Base-by-base conservation (phyloP, 2,329 filamentous ascomycete species). In the Mollisiaceae sp. region DNA sequence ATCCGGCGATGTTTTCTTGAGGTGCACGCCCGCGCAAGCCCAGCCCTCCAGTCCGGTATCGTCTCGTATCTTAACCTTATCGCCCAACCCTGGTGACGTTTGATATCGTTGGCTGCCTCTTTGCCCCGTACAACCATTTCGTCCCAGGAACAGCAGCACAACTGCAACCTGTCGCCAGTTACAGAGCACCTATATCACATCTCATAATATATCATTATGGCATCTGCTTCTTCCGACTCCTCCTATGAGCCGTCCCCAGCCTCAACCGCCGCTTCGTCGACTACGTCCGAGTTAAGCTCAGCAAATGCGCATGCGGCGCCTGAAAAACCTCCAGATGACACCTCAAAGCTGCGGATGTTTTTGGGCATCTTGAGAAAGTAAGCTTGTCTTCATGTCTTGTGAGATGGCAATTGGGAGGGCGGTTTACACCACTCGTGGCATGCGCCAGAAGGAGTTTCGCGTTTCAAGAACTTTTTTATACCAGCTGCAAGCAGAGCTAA, bases 321-420 rank as follows among this genome's bases (percentile, higher is more conserved):
- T 38, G 86, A 89, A 75, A 87, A 88, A 78, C 78, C 81, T 18
- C 83, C 85, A 70, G 93, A 92, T 80, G 94, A 98, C 65, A 89
- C 87, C 71, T 94, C 91, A 71, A 97, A 97, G 83, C 82, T 98
- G 75, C 91, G 89, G 80, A 96, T 92, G 1, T 97, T 98, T 75
- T 79, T 97, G 67, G 87, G 89, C 62, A 97, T 97, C 72, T 80
- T 98, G 75, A 90, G 90, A 80, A 97, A 91, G 93, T 97, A 85
- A 81, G 88, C 79, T 18, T 27, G 14, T 32, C 27, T 14, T 35
- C n/a, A 35, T 14, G 24, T 64, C 45, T 39, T n/a, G 24, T 32
- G 52, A 20, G 39, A 38, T 20, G 14, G 62, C 35, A 56, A 20
- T 35, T 59, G 56, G 57, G n/a, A 60, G 15, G 50, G n/a, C 1